Base-by-base conservation (phyloP, 352 stramenopile species). In the Pilasporangium apinafurcum region DNA sequence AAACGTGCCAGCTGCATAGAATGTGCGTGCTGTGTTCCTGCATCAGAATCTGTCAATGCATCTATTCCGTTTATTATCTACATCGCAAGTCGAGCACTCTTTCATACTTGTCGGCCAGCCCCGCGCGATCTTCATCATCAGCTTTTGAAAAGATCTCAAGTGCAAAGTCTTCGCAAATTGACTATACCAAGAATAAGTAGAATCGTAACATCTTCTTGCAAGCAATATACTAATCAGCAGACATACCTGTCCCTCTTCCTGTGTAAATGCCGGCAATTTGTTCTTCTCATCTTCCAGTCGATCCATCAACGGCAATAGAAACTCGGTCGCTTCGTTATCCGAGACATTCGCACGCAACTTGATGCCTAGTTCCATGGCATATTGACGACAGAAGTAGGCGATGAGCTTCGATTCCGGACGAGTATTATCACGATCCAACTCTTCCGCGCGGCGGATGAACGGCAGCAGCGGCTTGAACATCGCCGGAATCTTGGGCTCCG, bases 1-100 rank as follows among this genome's bases (percentile, higher is more conserved):
- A 64, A 98, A 98, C 9, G 74, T 96, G 27, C 87, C 92, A 2
- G 95, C 95, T 0, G 93, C 94, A 73, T 98, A 98, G 70, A 98
- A 99, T 17, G 86, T 97, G 28, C 88, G 79, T 34, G 95, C 95
- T 14, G 95, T 99, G 47, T 80, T 86, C 51, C 81, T 93, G 37
- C 20, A 53, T n/a, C n/a, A n/a, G n/a, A n/a, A n/a, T n/a, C n/a
- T n/a, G n/a, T n/a, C n/a, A n/a, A n/a, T n/a, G n/a, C n/a, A n/a
- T n/a, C n/a, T n/a, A n/a, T n/a, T n/a, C n/a, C n/a, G n/a, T n/a
- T n/a, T n/a, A n/a, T 16, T 31, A 40, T 14, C 18, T 36, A 47
- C 38, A 12, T 18, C 3, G 3, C 4, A 37, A 37, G n/a, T 4
- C 17, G 5, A 28, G 5, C 4, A 14, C 14, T 8, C 9, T 31